A percentile compares a stretch with the other conserved stretches of the same genome.
These are phyloP conservation scores for Talaromyces pinophilus DNA, from an alignment of 2,329 filamentous ascomycete genomes.

Conservation along the genomic window DNA sequence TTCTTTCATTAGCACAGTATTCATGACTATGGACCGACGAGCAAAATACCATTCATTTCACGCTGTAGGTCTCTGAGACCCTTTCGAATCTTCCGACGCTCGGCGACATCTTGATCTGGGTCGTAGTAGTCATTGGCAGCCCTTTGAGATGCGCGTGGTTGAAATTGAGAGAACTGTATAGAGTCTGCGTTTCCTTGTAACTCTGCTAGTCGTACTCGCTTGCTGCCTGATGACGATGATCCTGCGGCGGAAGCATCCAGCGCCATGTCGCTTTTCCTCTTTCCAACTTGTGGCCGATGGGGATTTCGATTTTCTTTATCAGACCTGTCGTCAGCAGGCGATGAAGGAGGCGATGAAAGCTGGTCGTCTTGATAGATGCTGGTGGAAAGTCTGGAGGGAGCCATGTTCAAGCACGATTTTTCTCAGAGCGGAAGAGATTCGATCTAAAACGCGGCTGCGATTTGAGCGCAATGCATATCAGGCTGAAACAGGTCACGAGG, in stretches of 20 bases:
- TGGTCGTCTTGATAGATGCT: constrained; percentile 10
- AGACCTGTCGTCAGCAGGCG: constrained; percentile 28
- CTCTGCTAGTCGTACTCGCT: constrained; percentile 49
- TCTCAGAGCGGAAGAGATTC: constrained; percentile 5
- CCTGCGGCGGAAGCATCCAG: constrained; percentile 38
- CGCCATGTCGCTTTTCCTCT: constrained; percentile 48
- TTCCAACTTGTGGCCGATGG: constrained; percentile 35
- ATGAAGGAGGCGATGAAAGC: constrained; percentile 12
- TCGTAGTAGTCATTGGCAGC: constrained; percentile 63
- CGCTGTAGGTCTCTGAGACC: constrained; percentile 67
- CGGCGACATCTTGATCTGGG: constrained; percentile 75
- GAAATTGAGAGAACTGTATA: constrained; percentile 28
- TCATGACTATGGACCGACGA: background rate
- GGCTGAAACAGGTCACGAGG: constrained; percentile 3
- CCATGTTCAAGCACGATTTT: constrained; percentile 14
- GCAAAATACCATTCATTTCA: constrained; percentile 57
- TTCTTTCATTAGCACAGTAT: constrained; percentile 21
- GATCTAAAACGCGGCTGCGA: constrained; percentile 14
- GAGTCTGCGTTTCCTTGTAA: constrained; percentile 34
- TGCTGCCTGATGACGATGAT: constrained; percentile 38
- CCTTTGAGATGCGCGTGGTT: constrained; percentile 32
- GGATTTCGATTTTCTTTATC: constrained; percentile 52
- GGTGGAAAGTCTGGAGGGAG: constrained; percentile 8
- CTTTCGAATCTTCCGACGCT: constrained; percentile 70
- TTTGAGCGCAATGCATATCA: background rate